Evolutionary conservation across 2,329 filamentous ascomycete genomes (phyloP).

Genomic region (Fusarium foetens): DNA sequence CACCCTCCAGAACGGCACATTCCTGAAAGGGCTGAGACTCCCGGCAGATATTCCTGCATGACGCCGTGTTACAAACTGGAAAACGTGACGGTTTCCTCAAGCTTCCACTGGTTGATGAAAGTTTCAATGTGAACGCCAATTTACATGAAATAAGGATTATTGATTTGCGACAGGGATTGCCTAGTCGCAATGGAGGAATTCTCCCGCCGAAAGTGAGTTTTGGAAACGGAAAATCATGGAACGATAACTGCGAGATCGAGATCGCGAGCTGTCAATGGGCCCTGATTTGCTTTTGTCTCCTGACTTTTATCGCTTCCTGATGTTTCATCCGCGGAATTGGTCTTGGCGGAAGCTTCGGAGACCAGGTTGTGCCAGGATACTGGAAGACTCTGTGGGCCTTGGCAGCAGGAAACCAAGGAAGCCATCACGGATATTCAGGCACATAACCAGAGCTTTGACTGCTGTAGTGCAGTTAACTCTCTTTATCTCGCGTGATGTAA

Average conservation of each 20-base stretch:
- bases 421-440: conserved; percentile 28
- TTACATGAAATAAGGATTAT: conserved; percentile 16
- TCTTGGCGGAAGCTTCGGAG: conserved; percentile 40
- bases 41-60: conserved; percentile 21
- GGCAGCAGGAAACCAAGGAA: conserved; percentile 34
- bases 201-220: conserved; percentile 13
- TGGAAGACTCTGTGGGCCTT: conserved; percentile 37
- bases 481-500: conserved; percentile 11
- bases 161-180: conserved; percentile 26
- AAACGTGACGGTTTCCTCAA: conserved; percentile 29
- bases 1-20: conserved; percentile 37
- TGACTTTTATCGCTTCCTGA: conserved; percentile 3
- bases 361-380: conserved; percentile 28
- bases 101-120: not conserved
- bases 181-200: conserved; percentile 13
- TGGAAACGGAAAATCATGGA: conserved; percentile 10
- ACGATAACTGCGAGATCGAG: conserved; percentile 36
- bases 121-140: conserved; percentile 1
- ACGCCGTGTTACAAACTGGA: conserved; percentile 25
- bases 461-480: not conserved
- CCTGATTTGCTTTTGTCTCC: not conserved
- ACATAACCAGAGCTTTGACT: conserved; percentile 10
- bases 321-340: conserved; percentile 17
- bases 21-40: conserved; percentile 26
- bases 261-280: conserved; percentile 17